A percentile compares a stretch with the other conserved stretches of the same genome.
Evolutionary conservation across 352 stramenopile genomes (phyloP).

Genomic region (Globisporangium carolinianum): DNA sequence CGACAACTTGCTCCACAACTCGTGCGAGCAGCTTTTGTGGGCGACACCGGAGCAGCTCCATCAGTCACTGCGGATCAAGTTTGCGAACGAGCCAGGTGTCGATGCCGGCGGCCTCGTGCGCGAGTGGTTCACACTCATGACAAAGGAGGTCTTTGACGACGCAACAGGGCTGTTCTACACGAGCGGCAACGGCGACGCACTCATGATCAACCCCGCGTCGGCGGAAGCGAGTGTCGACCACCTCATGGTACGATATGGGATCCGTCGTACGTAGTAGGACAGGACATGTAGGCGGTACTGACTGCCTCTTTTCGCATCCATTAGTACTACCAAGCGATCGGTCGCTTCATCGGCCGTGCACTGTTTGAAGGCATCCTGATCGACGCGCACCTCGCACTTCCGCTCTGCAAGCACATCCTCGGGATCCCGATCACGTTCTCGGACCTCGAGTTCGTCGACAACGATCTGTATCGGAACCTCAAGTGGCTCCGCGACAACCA

Average conservation of each 20-base stretch:
- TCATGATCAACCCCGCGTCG: conserved; percentile 83
- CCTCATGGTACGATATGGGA: conserved; percentile 45
- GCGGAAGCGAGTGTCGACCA: conserved; percentile 80
- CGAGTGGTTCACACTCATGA: conserved; percentile 91
- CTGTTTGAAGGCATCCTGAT: conserved; percentile 87
- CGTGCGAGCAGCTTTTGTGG: conserved; percentile 81
- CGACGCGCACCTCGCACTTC: conserved; percentile 74
- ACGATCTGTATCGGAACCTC: conserved; percentile 82
- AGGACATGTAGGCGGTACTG: too few species aligned
- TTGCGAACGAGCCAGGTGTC: conserved; percentile 87
- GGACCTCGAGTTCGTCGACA: conserved; percentile 87
- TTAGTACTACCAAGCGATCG: conserved; percentile 83
- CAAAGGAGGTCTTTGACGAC: conserved; percentile 85
- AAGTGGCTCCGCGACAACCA: conserved; percentile 80
- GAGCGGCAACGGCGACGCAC: conserved; percentile 62
- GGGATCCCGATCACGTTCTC: conserved; percentile 87
- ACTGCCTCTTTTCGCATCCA: background rate
- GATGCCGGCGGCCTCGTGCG: conserved; percentile 87
- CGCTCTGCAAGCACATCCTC: conserved; percentile 88
- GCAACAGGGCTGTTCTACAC: conserved; percentile 74
- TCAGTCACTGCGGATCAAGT: conserved; percentile 86
- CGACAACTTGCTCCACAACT: conserved; percentile 87
- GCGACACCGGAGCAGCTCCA: conserved; percentile 79
- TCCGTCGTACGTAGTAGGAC: too few species aligned
- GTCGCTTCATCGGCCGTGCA: conserved; percentile 80